Base-by-base conservation (phyloP, 2,329 filamentous ascomycete species). In the Didymella pinodella region DNA sequence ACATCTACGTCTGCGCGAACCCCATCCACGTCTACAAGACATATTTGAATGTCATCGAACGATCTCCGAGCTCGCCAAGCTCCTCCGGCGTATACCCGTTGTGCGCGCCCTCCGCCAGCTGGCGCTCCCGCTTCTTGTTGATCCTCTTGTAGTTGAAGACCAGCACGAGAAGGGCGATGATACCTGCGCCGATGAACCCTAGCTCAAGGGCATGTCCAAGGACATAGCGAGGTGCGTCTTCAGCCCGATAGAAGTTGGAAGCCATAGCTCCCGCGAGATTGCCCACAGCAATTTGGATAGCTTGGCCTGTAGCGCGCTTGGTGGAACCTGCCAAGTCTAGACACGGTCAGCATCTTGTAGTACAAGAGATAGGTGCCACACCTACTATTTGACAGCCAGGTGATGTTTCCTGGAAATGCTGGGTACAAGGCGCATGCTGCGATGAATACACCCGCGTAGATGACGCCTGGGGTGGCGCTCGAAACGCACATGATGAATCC, bases 191-290 rank as follows among this genome's bases (percentile, higher is more conserved):
- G 22, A 83, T 79, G 48, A 85, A 84, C 0, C 75, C 82, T 14
- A 85, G 78, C 50, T 84, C 83, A 12, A 85, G 71, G 2, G 79
- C 76, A 64, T 85, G 83, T 0, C 83, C 83, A 2, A 84, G 77
- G 4, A 79, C 74, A 58, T 84, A 86, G 20, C 78, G 76, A 0
- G 84, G 83, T 1, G 77, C 73, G 62, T 85, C 83, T 48, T 76
- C 67, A 0, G 72, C 58, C 11, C 88, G 83, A 66, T 91, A 92
- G 66, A 91, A 90, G 67, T 91, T 91, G 5, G 87, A 88, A 0
- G 88, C 86, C 84, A 91, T 89, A 1, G 88, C 88, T 53, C 73
- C 71, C 25, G 69, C 70, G 77, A 82, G 62, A 61, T 84, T 84
- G 3, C 83, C 83, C 11, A 84, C 65, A 2, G 75, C 78, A 50